A percentile compares a stretch with the other conserved stretches of the same genome.
phyloP scores from a whole-genome alignment of 2,329 filamentous ascomycete genomes.

The Sarocladium oryzae region DNA sequence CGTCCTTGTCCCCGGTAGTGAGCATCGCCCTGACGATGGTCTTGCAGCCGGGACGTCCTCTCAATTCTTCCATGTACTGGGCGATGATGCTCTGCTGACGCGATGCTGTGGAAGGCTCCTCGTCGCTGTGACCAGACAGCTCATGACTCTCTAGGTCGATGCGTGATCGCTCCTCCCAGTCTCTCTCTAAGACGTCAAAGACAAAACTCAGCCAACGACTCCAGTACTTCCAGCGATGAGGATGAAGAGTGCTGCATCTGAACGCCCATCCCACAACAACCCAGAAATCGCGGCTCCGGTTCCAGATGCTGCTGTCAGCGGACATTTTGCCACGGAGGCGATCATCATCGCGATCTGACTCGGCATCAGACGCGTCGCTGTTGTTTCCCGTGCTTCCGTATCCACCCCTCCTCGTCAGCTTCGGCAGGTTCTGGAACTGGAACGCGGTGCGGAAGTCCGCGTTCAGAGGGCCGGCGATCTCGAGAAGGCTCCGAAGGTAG shows the following conservation, averaged over 20 bases:
- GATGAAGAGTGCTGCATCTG: conserved; percentile 72
- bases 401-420: conserved; percentile 18
- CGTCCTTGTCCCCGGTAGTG: conserved; percentile 52
- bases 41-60: conserved; percentile 39
- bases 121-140: conserved; percentile 13
- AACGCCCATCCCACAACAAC: conserved; percentile 84
- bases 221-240: conserved; percentile 76
- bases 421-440: conserved; percentile 43
- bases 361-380: conserved; percentile 32
- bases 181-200: conserved; percentile 68
- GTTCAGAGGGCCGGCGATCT: conserved; percentile 61
- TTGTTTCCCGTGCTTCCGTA: conserved; percentile 35
- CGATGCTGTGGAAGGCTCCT: conserved; percentile 19
- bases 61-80: conserved; percentile 47
- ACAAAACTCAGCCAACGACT: conserved; percentile 73
- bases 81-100: conserved; percentile 53
- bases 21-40: conserved; percentile 61
- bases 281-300: conserved; percentile 82
- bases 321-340: conserved; percentile 54
- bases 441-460: conserved; percentile 68
- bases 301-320: conserved; percentile 62
- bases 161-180: conserved; percentile 54
- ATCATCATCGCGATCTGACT: conserved; percentile 41
- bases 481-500: conserved; percentile 63
- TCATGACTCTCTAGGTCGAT: conserved; percentile 33